Evolutionary conservation across 2,329 filamentous ascomycete genomes (phyloP).

Genomic region (Torrubiellomyces zombiae): DNA sequence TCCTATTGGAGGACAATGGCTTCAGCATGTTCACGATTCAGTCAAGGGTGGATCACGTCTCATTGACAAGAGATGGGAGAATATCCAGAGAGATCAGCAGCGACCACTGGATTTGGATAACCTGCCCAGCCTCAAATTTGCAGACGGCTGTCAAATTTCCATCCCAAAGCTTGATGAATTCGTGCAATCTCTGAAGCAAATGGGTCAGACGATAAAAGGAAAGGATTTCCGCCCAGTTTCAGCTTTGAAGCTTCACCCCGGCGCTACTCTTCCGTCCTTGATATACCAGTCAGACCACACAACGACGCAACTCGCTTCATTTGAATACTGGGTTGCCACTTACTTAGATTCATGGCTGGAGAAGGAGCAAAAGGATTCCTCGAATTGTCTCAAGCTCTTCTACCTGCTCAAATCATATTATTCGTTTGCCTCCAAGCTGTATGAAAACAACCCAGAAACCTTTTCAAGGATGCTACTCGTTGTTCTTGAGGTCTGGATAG

Average conservation of each 20-base stretch:
- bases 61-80: conserved; percentile 5
- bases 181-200: background rate
- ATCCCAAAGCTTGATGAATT: conserved; percentile 5
- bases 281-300: background rate
- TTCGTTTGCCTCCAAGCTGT: conserved; percentile 11
- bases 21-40: conserved; percentile 1
- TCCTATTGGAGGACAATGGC: background rate
- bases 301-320: conserved; percentile 2
- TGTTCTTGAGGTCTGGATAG: conserved; percentile 40
- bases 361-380: conserved; percentile 6
- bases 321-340: conserved; percentile 32
- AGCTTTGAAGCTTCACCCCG: too few species aligned
- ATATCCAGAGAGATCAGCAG: conserved; percentile 35
- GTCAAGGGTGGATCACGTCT: conserved; percentile 1
- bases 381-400: conserved; percentile 13
- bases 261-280: conserved; percentile 1
- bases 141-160: conserved; percentile 2
- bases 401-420: conserved; percentile 20
- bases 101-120: conserved; percentile 14
- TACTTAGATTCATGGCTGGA: conserved; percentile 22
- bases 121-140: conserved; percentile 1
- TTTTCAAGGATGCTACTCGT: conserved; percentile 39
- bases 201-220: background rate
- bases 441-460: conserved; percentile 24
- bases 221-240: background rate